phyloP scores from a whole-genome alignment of 495 filamentous ascomycete genomes.

The Penicillium robsamsonii region DNA sequence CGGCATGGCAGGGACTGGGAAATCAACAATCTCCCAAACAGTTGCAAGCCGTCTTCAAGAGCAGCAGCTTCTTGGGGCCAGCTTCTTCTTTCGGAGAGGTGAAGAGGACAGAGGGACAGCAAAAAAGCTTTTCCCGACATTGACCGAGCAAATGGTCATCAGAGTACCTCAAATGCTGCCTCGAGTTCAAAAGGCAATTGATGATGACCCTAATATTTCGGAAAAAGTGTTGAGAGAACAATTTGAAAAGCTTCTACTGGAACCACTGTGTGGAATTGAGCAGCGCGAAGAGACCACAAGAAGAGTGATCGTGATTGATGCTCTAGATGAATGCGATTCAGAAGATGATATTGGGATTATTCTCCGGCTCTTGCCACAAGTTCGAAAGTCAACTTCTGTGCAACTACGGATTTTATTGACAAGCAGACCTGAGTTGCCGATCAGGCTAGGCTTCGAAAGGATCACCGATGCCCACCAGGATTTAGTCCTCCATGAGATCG shows the following conservation, averaged over 20 bases:
- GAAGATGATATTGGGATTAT: constrained; percentile 37
- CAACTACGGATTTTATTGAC: constrained; percentile 32
- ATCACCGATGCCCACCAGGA: constrained; percentile 16
- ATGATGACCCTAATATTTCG: constrained; percentile 28
- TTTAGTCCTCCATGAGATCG: constrained; percentile 22
- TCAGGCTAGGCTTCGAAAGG: constrained; percentile 28
- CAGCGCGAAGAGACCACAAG: too few species aligned
- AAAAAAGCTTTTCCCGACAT: constrained; percentile 41
- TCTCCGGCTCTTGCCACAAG: constrained; percentile 30
- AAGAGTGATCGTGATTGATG: constrained; percentile 43
- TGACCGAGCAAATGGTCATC: constrained; percentile 38
- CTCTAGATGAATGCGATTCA: constrained; percentile 50
- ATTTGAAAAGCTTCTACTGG: too few species aligned
- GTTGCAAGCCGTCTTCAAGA: constrained; percentile 14
- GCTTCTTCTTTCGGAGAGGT: constrained; percentile 53
- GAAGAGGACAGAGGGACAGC: constrained; percentile 38
- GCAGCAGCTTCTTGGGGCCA: constrained; percentile 17
- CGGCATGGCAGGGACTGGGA: too few species aligned
- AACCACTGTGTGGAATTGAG: too few species aligned
- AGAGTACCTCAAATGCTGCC: constrained; percentile 23
- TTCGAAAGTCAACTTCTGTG: constrained; percentile 16
- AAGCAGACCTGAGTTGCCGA: constrained; percentile 46
- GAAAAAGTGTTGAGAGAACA: constrained; percentile 19
- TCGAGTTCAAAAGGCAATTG: constrained; percentile 35
- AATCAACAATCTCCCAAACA: constrained; percentile 33